These are phyloP conservation scores for Zasmidium cellare DNA, from an alignment of 2,329 filamentous ascomycete species.

Conservation along the genomic window DNA sequence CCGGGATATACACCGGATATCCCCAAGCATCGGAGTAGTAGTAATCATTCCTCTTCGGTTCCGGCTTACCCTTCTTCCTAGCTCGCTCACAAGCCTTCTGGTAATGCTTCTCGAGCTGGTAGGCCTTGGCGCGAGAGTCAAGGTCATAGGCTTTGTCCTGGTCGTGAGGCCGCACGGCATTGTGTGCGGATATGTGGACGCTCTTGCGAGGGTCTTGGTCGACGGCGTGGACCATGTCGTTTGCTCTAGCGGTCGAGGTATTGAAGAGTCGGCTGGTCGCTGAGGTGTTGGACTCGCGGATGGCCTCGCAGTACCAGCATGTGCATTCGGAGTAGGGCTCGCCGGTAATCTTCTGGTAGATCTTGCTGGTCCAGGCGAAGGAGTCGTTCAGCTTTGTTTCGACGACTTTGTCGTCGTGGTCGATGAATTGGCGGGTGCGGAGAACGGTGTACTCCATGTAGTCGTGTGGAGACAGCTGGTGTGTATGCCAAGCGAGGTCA, in stretches of 20 bases:
- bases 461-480: conserved; percentile 65
- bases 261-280: conserved; percentile 49
- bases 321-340: conserved; percentile 75
- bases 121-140: conserved; percentile 30
- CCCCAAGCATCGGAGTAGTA: conserved; percentile 47
- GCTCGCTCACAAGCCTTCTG: conserved; percentile 40
- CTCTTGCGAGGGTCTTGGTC: conserved; percentile 56
- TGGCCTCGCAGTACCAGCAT: conserved; percentile 81
- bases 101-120: conserved; percentile 58
- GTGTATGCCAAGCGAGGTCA: conserved; percentile 78
- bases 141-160: conserved; percentile 24
- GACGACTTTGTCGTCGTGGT: conserved; percentile 83
- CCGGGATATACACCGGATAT: conserved; percentile 25
- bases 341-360: conserved; percentile 64
- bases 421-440: conserved; percentile 61
- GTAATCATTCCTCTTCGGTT: conserved; percentile 39
- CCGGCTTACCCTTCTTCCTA: conserved; percentile 38
- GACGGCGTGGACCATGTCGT: conserved; percentile 41
- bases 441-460: conserved; percentile 63
- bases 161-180: conserved; percentile 53
- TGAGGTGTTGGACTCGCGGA: conserved; percentile 58
- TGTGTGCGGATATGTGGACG: conserved; percentile 74
- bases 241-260: conserved; percentile 37
- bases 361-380: conserved; percentile 72
- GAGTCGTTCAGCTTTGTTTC: conserved; percentile 62